Conservation (phyloP, 371 early-diverging fungal species). For the Conidiobolus incongruus region DNA sequence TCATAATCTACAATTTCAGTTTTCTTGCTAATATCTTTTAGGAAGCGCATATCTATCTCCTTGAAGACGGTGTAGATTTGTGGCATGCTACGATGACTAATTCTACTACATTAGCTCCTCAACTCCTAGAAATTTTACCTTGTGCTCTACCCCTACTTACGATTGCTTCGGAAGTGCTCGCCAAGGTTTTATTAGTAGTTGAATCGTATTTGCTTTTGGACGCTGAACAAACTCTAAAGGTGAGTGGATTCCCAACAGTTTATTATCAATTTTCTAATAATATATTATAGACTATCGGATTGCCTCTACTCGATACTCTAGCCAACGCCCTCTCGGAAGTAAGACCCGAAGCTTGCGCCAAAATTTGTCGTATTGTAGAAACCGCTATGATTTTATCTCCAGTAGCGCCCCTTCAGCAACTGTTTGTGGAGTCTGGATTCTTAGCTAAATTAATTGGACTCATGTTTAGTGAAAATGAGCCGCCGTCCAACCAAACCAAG, state of each 20-base stretch:
- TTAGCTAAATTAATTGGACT: no score
- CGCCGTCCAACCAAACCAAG: no score
- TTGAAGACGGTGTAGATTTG: conserved; percentile 72
- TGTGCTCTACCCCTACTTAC: conserved; percentile 34
- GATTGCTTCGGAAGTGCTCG: conserved; percentile 47
- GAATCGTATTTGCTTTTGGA: conserved; percentile 58
- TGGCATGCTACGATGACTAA: conserved; percentile 62
- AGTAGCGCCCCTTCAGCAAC: not conserved
- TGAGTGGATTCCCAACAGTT: conserved; percentile 8
- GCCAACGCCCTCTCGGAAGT: not conserved
- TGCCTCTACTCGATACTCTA: not conserved
- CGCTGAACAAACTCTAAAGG: conserved; percentile 20
- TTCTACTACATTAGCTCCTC: conserved; percentile 19
- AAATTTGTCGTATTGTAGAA: not conserved
- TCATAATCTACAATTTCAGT: conserved; percentile 4
- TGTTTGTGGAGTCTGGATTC: no score
- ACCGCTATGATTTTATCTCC: not conserved
- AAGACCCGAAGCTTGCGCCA: not conserved
- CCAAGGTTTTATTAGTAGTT: conserved; percentile 42
- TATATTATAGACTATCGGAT: not conserved
- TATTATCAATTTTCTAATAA: not conserved
- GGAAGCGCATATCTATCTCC: conserved; percentile 56
- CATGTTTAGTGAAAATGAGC: no score
- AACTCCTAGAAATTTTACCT: conserved; percentile 35
- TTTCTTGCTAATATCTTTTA: conserved; percentile 8